Evolutionary conservation across 176 grass and related monocot genomes (phyloP), one percentile per base, ranked within the genome.

Genomic region (Juncus inflexus): DNA sequence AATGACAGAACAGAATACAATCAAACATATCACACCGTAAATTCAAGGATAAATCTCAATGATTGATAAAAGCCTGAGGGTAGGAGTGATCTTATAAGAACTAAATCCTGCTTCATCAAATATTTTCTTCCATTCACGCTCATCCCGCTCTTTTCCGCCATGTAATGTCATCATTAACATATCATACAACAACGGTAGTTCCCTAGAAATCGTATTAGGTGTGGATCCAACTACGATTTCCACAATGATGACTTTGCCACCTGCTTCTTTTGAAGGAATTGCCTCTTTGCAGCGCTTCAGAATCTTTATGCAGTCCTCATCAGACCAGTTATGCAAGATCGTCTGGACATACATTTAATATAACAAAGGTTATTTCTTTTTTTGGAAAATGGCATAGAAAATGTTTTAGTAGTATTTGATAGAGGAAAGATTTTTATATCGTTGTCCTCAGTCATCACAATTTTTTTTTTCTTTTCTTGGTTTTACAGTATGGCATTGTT

Each of bases 161-260:
- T 38, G 11, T 15, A 50, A 5, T 0, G 10, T 12, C 73, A 90
- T 81, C 90, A 86, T 79, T 42, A 72, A 53, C 6, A 86, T 53
- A 66, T 81, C 86, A 58, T 65, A 86, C 4, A 86, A 8, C 5
- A 95, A 58, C 70, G 80, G 60, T 11, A 52, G 81, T 66, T 86
- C 83, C 2, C n/a, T 70, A 13, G 64, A 35, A 68, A 50, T 84
- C 14, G 42, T 45, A 14, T 75, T 54, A 3, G 52, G 35, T 16
- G 40, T 63, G n/a, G 45, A 74, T 3, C 75, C 75, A 36, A 78
- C 63, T 54, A 90, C 77, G 12, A 86, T 76, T 3, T 95, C 86
- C 11, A 95, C 59, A 43, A 95, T 70, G 66, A 95, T 81, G 58
- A 81, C 80, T 53, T 67, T 86, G 35, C 80, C 86, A 9, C 78